Conservation (phyloP, 163 green algal genomes). For the Scenedesmus sp. region DNA sequence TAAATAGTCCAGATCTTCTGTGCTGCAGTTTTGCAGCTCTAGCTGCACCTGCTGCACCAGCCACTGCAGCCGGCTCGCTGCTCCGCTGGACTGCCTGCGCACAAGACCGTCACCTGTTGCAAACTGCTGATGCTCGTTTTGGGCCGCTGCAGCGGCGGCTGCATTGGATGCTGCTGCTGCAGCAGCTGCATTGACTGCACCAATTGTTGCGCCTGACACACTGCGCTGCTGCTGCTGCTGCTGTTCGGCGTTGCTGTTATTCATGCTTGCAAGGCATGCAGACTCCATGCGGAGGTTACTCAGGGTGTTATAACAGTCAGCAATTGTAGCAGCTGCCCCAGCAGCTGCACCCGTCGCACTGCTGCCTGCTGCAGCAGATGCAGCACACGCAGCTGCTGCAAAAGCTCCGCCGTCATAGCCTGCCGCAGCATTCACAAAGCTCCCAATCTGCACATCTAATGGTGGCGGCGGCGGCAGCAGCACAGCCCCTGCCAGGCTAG, state of each 20-base stretch:
- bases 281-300: neutral
- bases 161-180: neutral
- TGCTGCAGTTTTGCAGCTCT: neutral
- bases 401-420: too few species aligned
- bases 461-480: neutral
- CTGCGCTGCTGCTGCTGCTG: neutral
- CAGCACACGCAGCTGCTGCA: neutral
- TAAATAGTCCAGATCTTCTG: neutral
- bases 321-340: neutral
- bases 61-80: constrained; percentile 18
- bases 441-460: neutral
- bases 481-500: too few species aligned
- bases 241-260: neutral
- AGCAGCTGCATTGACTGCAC: neutral
- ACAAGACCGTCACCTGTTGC: too few species aligned
- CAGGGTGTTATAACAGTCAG: too few species aligned
- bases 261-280: neutral
- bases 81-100: neutral
- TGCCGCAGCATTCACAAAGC: neutral
- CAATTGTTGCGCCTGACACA: neutral
- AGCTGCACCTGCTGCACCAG: constrained; percentile 18
- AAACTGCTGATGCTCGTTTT: neutral
- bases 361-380: neutral
- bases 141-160: neutral
- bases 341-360: neutral